These are phyloP conservation scores for Geranium rotundifolium DNA, from an alignment of 345 rosid species.

Conservation along the genomic window DNA sequence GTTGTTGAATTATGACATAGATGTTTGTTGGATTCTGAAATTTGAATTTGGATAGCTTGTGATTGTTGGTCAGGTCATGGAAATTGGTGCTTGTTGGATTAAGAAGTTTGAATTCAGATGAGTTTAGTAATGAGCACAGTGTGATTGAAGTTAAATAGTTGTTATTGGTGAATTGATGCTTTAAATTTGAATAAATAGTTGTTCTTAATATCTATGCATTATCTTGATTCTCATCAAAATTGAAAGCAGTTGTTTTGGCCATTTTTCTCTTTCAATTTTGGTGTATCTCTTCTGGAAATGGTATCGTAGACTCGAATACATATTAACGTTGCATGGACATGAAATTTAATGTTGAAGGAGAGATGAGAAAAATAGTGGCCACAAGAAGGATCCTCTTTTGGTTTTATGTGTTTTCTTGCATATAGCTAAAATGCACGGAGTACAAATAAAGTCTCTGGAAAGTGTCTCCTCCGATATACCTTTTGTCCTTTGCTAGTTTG, in stretches of 20 bases:
- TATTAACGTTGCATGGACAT: too few relatives aligned
- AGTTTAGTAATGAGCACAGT: not conserved
- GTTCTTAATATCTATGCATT: too few relatives aligned
- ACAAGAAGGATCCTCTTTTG: not conserved
- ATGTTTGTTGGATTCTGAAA: not conserved
- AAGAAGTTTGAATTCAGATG: not conserved
- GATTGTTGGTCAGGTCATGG: not conserved
- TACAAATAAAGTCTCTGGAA: not conserved
- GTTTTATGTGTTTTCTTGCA: not conserved
- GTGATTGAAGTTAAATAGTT: too few relatives aligned
- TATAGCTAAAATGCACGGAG: not conserved
- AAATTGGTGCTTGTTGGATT: not conserved
- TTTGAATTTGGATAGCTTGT: not conserved
- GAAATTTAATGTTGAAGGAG: too few relatives aligned
- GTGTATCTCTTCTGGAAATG: too few relatives aligned
- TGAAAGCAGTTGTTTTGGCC: too few relatives aligned
- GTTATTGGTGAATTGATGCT: too few relatives aligned
- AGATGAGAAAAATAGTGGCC: too few relatives aligned
- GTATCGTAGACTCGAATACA: too few relatives aligned
- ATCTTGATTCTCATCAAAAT: too few relatives aligned
- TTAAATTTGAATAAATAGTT: too few relatives aligned
- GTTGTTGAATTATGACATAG: not conserved
- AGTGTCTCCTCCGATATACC: not conserved
- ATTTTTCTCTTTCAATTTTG: too few relatives aligned
- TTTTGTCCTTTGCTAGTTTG: not conserved